These are phyloP conservation scores for Sicyos edulis DNA, from an alignment of 306 rosid genomes.

Conservation along the genomic window DNA sequence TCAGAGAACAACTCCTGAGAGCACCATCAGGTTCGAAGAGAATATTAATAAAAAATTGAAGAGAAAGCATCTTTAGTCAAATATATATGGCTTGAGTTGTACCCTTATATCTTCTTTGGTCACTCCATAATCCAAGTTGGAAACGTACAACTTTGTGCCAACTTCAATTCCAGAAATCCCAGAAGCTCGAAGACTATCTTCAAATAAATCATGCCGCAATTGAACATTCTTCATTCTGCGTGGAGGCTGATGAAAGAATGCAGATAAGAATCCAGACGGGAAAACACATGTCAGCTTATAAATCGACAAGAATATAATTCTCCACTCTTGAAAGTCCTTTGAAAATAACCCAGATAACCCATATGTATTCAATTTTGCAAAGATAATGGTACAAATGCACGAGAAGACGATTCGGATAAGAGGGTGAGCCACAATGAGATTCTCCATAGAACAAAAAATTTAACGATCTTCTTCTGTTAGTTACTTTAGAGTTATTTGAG, in stretches of 20 bases:
- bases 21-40: conserved; percentile 62
- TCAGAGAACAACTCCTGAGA: conserved; percentile 93
- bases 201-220: conserved; percentile 85
- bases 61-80: conserved; percentile 43
- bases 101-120: conserved; percentile 99
- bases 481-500: conserved; percentile 18
- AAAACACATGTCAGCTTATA: conserved; percentile 73
- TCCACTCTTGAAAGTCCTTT: conserved; percentile 82
- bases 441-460: conserved; percentile 54
- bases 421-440: conserved; percentile 52
- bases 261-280: conserved; percentile 69
- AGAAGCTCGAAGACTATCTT: conserved; percentile 94
- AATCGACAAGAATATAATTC: conserved; percentile 56
- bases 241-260: conserved; percentile 83
- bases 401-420: conserved; percentile 40
- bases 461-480: conserved; percentile 39
- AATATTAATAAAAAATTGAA: conserved; percentile 35
- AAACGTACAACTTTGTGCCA: conserved; percentile 85
- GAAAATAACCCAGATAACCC: conserved; percentile 62
- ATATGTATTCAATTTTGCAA: conserved; percentile 48
- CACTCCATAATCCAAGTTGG: conserved; percentile 92
- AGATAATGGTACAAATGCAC: conserved; percentile 42
- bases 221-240: conserved; percentile 82
- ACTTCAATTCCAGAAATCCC: conserved; percentile 84
- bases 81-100: conserved; percentile 41